Percentiles rank a stretch among this genome's conserved stretches.
phyloP scores from a whole-genome alignment of 495 filamentous ascomycete species.

The Tuber indicum region DNA sequence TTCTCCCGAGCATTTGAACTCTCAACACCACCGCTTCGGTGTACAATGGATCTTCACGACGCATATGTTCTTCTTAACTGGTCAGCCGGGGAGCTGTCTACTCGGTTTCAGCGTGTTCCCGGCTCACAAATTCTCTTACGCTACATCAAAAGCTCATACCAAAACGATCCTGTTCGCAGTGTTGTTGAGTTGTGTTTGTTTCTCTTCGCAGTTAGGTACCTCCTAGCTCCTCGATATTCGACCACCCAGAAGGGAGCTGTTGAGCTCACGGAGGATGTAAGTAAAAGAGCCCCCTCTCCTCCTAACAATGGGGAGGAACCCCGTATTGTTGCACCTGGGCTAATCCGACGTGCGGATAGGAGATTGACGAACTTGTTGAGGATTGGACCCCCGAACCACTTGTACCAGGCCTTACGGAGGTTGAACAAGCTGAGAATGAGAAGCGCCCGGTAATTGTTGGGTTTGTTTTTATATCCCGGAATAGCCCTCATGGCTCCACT shows the following conservation, averaged over 20 bases:
- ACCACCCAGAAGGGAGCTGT: conserved; percentile 82
- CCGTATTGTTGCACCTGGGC: not conserved
- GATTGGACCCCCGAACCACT: conserved; percentile 96
- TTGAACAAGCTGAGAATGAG: conserved; percentile 77
- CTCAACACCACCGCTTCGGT: not conserved
- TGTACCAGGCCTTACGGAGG: conserved; percentile 59
- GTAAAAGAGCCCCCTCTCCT: conserved; percentile 4
- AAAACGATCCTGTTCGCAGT: conserved; percentile 89
- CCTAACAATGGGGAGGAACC: not conserved
- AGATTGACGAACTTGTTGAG: conserved; percentile 94
- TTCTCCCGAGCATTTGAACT: not conserved
- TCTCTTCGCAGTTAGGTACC: conserved; percentile 88
- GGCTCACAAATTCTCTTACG: conserved; percentile 90
- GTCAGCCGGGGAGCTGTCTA: conserved; percentile 59
- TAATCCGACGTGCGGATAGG: conserved; percentile 46
- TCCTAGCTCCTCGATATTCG: conserved; percentile 83
- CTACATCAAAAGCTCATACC: conserved; percentile 93
- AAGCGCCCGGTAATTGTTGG: conserved; percentile 80
- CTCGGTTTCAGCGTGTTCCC: conserved; percentile 77
- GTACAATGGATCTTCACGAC: conserved; percentile 72
- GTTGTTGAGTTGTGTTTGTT: conserved; percentile 92
- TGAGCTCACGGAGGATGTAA: conserved; percentile 73
- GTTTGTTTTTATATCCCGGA: conserved; percentile 47
- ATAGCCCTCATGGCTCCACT: not conserved
- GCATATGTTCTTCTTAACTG: conserved; percentile 62